These are phyloP conservation scores for Wickerhamomyces sp. DNA, from an alignment of 1,139 yeast genomes.

Conservation along the genomic window DNA sequence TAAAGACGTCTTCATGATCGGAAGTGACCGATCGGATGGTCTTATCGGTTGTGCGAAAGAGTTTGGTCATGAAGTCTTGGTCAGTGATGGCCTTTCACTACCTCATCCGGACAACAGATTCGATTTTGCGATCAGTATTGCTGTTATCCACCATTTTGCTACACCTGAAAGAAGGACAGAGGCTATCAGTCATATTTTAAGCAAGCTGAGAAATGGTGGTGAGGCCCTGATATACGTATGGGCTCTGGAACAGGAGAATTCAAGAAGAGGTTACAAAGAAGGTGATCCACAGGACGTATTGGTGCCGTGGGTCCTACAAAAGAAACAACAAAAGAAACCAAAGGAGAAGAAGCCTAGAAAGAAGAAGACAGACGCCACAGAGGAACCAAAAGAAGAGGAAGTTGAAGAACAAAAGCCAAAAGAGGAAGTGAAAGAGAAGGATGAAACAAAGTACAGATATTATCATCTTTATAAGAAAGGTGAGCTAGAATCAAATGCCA, in stretches of 20 bases:
- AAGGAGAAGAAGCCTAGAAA: conserved; percentile 19
- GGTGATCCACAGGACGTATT: conserved; percentile 91
- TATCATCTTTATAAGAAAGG: conserved; percentile 84
- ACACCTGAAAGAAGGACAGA: conserved; percentile 70
- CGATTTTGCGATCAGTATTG: conserved; percentile 93
- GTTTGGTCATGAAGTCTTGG: conserved; percentile 47
- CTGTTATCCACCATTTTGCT: conserved; percentile 95
- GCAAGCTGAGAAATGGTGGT: conserved; percentile 56
- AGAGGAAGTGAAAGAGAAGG: conserved; percentile 24
- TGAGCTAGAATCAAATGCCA: conserved; percentile 69
- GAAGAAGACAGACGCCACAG: conserved; percentile 9
- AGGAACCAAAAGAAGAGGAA: conserved; percentile 16
- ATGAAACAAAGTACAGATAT: conserved; percentile 68
- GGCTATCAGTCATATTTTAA: conserved; percentile 65
- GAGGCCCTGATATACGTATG: conserved; percentile 82
- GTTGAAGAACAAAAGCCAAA: conserved; percentile 12
- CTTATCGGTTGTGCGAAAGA: conserved; percentile 65
- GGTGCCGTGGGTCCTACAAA: conserved; percentile 88
- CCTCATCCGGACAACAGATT: conserved; percentile 57
- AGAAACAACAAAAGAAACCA: conserved; percentile 28
- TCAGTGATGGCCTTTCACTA: conserved; percentile 65
- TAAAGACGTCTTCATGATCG: conserved; percentile 60
- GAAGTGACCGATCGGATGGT: conserved; percentile 81
- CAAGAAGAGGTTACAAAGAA: conserved; percentile 82
- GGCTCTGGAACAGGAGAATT: conserved; percentile 89